Evolutionary conservation across 2,329 filamentous ascomycete genomes (phyloP).

Genomic region (Sclerotinia borealis): DNA sequence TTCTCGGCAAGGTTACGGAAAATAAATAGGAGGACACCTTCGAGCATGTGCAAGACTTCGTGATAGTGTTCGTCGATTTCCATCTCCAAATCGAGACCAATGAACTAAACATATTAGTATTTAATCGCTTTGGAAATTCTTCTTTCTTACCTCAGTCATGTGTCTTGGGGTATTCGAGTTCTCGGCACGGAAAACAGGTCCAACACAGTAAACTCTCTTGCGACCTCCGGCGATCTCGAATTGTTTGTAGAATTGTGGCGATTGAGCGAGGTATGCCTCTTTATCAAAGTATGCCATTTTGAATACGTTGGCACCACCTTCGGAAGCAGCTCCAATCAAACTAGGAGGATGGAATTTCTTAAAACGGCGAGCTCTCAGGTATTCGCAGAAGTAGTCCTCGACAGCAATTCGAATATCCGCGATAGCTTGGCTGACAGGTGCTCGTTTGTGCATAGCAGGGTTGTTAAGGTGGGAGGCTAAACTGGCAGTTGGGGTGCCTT

Average conservation of each 20-base stretch:
- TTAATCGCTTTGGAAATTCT: not conserved
- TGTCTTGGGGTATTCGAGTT: conserved; percentile 79
- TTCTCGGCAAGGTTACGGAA: conserved; percentile 61
- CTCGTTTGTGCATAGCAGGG: conserved; percentile 85
- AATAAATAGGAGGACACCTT: conserved; percentile 70
- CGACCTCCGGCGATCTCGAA: conserved; percentile 74
- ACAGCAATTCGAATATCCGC: conserved; percentile 43
- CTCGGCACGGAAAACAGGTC: conserved; percentile 80
- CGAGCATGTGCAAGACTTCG: conserved; percentile 67
- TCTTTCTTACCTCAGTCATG: conserved; percentile 60
- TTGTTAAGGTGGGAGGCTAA: conserved; percentile 65
- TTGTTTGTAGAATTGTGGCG: conserved; percentile 83
- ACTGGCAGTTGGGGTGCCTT: conserved; percentile 59
- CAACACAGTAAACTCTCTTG: conserved; percentile 72
- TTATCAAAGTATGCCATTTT: conserved; percentile 83
- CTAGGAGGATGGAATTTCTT: conserved; percentile 84
- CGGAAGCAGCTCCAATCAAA: conserved; percentile 81
- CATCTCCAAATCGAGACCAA: conserved; percentile 85
- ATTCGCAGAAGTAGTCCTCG: conserved; percentile 64
- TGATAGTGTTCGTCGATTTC: conserved; percentile 74
- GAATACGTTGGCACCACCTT: conserved; percentile 92
- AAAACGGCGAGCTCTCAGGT: conserved; percentile 69
- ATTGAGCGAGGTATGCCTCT: conserved; percentile 73
- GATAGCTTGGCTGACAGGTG: conserved; percentile 84
- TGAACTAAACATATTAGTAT: conserved; percentile 50